Evolutionary conservation across 305 asterid genomes (phyloP), one percentile per base, ranked within the genome.

Genomic region (Fraxinus floribunda): DNA sequence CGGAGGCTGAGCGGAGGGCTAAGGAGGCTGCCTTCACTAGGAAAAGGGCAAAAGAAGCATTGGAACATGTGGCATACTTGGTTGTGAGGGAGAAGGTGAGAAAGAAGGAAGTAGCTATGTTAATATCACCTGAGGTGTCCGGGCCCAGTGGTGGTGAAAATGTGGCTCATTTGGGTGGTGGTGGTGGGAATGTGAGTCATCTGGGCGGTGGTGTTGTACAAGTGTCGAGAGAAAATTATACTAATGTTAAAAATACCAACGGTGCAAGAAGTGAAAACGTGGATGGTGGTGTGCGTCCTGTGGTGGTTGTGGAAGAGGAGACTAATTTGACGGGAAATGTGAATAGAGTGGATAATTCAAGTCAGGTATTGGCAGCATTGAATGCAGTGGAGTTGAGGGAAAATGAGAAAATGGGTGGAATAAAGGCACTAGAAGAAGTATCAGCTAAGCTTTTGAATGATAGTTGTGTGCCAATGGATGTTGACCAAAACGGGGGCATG

Each of bases 1-100:
- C 82, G 0, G 96, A 93, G 88, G 97, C 97, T 0, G 97, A 92
- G 91, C 87, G 91, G 87, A 79, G 90, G 82, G 96, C 91, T 0
- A 93, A 79, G 86, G 97, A 94, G 85, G 97, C 98, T 0, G 95
- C 94, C 0, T 80, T 77, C 68, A 81, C 97, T 2, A 82, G 95
- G 87, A 94, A 94, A 82, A 88, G 94, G 77, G 99, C 98, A 3
- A 89, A 89, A 83, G 96, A 90, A 80, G 94, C 95, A 0, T 75
- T 93, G 86, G 97, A 91, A 71, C 90, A 89, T 41, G 88, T 93
- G 9, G 90, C 93, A 0, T 78, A 73, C 83, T 82, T 94, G 84
- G 88, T 80, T 7, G 88, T 88, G 7, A 89, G 85, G 92, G 93
- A 94, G 82, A 92, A 89, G 83, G 0, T 79, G 85, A 89, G 85